A percentile compares a stretch with the other conserved stretches of the same genome.
Conservation (phyloP, 352 stramenopile genomes). For the Elongisporangium anandrum region DNA sequence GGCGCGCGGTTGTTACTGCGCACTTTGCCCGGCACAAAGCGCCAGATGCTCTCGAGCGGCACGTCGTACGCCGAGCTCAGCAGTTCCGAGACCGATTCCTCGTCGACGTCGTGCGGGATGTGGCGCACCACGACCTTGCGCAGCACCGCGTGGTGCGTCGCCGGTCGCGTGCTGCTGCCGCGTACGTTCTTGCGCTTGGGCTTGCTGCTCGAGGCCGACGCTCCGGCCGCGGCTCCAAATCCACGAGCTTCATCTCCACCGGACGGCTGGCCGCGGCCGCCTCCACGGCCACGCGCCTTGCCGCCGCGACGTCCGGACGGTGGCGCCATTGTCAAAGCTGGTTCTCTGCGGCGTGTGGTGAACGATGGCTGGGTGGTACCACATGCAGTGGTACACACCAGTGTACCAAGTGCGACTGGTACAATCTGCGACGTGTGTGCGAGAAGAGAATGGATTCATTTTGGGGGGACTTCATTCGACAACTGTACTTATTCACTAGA, state of each 20-base stretch:
- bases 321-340: not conserved
- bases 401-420: not conserved
- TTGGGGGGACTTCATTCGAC: too few species aligned
- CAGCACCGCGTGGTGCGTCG: constrained; percentile 16
- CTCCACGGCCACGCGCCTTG: not conserved
- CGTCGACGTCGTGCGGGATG: constrained; percentile 40
- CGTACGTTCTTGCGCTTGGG: not conserved
- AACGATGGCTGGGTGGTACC: not conserved
- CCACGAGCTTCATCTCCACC: not conserved
- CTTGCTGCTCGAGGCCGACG: not conserved
- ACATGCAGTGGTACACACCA: not conserved
- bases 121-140: constrained; percentile 73
- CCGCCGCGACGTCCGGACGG: not conserved
- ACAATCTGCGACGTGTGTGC: not conserved
- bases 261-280: not conserved
- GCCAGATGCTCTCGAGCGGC: constrained; percentile 40
- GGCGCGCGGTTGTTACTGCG: constrained; percentile 50
- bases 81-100: constrained; percentile 31
- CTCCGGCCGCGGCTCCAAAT: not conserved
- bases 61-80: constrained; percentile 31
- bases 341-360: not conserved
- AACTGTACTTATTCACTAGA: not conserved
- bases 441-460: not conserved
- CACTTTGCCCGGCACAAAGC: constrained; percentile 52
- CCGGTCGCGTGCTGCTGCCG: not conserved